phyloP scores from a whole-genome alignment of 306 rosid genomes.

The Benincasa hispida region DNA sequence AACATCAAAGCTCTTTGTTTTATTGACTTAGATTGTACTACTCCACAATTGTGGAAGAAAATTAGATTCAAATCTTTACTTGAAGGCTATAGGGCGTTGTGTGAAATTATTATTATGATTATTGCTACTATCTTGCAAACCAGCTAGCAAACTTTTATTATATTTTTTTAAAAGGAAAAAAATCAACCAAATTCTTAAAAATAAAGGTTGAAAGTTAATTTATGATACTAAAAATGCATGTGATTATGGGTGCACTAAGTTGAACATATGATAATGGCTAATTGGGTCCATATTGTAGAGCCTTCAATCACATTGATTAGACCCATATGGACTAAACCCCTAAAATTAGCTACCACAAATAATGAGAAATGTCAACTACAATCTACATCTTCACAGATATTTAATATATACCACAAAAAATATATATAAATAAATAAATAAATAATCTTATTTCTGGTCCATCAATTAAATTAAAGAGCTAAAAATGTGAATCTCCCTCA shows the following conservation, averaged over 20 bases:
- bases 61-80: background rate
- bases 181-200: background rate
- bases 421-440: no score
- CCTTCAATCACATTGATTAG: background rate
- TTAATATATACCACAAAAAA: background rate
- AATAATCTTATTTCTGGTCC: background rate
- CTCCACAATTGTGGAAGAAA: background rate
- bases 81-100: background rate
- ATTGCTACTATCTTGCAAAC: background rate
- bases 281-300: constrained; percentile 8
- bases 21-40: background rate
- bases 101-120: background rate
- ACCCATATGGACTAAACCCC: background rate
- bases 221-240: background rate
- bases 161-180: background rate
- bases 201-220: no score
- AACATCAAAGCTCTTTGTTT: background rate
- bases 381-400: background rate
- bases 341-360: background rate
- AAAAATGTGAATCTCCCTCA: background rate
- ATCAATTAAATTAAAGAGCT: background rate
- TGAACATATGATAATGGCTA: constrained; percentile 1
- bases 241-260: background rate
- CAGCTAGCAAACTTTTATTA: background rate
- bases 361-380: background rate